Evolutionary conservation across 495 filamentous ascomycete species (phyloP).

Genomic region (Cairneyella variabilis): DNA sequence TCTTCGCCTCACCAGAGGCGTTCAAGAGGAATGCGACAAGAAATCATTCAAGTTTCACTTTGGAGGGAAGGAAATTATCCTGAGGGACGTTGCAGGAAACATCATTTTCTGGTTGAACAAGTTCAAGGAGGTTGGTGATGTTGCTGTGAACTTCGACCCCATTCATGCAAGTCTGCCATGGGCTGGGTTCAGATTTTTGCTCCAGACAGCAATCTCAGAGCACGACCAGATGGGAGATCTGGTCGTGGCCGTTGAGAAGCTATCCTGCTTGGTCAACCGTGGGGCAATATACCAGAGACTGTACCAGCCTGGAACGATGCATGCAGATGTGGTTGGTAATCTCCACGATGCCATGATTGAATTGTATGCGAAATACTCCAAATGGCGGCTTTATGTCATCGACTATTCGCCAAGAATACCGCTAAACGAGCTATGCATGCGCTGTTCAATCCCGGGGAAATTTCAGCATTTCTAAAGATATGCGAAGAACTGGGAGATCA

Average conservation of each 20-base stretch:
- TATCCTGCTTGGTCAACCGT: constrained; percentile 12
- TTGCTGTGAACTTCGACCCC: constrained; percentile 29
- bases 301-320: constrained; percentile 6
- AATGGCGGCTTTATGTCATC: not conserved
- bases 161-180: constrained; percentile 31
- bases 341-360: constrained; percentile 1
- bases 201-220: constrained; percentile 9
- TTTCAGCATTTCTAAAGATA: constrained; percentile 2
- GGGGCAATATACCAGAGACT: constrained; percentile 8
- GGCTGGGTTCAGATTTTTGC: constrained; percentile 27
- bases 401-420: constrained; percentile 2
- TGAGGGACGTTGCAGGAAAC: constrained; percentile 25
- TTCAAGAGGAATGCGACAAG: not conserved
- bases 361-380: not conserved
- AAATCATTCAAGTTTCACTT: constrained; percentile 2
- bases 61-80: constrained; percentile 12
- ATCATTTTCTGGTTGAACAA: constrained; percentile 25
- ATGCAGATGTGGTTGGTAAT: not conserved
- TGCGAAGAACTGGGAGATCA: not conserved
- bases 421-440: not conserved
- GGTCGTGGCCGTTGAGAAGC: constrained; percentile 3
- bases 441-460: not conserved
- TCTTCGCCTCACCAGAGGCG: not conserved
- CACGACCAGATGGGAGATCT: constrained; percentile 12
- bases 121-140: constrained; percentile 30